Base-by-base conservation (phyloP, 2,329 filamentous ascomycete genomes). In the Daldinia eschscholtzii region DNA sequence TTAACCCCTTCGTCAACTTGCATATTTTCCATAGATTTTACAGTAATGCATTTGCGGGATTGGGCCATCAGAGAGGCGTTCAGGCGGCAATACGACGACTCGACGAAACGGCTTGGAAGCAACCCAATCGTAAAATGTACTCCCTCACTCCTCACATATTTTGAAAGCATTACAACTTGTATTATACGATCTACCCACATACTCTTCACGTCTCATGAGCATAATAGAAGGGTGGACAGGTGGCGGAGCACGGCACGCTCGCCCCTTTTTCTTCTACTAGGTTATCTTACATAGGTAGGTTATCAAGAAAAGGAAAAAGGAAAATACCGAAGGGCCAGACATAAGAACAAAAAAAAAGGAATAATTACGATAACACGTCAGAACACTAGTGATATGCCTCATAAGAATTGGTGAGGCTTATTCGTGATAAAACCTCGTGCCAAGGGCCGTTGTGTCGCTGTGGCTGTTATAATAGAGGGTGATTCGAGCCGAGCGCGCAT, bases 1-100 rank as follows among this genome's bases (percentile, higher is more conserved):
- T 67, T 65, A 68, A 50, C 70, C 63, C 69, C 70, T 68, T 67
- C 56, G 65, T 70, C 60, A 64, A 68, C 70, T 64, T 73, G 74
- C 73, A 73, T 73, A 75, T 64, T 57, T 64, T 59, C 65, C 59
- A 74, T 72, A 75, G 67, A 73, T 68, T 55, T 52, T 67, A 71
- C 61, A 67, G 68, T 59, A 72, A 70, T 71, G 72, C 74, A 76
- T 76, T 71, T 70, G 72, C 73, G 70, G 71, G 65, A 71, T 70
- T 65, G 70, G 73, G 52, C 66, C 70, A 66, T 68, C 67, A 70
- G 64, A 70, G 56, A 69, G 73, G 73, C 73, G 72, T 75, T 74
- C 61, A 72, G 72, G 72, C 73, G 70, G 68, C 70, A 72, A 68
- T 55, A 55, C 64, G 57, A 72, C 65, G 71, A 73, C 67, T 72